phyloP scores from a whole-genome alignment of 2,329 filamentous ascomycete species.

The Neofusicoccum laricinum region DNA sequence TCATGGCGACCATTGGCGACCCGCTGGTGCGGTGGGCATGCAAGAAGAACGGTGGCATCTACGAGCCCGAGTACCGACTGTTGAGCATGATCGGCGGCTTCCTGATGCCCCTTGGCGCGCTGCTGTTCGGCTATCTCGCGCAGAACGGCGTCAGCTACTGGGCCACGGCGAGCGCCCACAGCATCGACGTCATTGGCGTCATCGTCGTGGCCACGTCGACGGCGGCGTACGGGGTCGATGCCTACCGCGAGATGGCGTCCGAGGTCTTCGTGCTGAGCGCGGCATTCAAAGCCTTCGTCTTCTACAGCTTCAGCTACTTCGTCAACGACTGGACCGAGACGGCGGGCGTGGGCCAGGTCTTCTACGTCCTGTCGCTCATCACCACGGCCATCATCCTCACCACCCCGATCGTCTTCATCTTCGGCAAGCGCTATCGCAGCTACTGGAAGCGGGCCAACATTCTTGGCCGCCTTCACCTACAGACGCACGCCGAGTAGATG shows the following conservation, averaged over 20 bases:
- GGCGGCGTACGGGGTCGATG: slow-evolving; percentile 38
- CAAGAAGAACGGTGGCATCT: slow-evolving; percentile 24
- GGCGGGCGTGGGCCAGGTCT: slow-evolving; percentile 35
- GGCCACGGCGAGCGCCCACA: slow-evolving; percentile 33
- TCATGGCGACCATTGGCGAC: slow-evolving; percentile 37
- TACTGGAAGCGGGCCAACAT: slow-evolving; percentile 34
- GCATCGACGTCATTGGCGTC: slow-evolving; percentile 34
- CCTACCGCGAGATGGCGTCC: slow-evolving; percentile 39
- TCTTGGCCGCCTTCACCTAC: slow-evolving; percentile 31
- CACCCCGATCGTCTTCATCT: slow-evolving; percentile 32
- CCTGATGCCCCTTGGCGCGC: slow-evolving; percentile 36
- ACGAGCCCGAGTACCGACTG: slow-evolving; percentile 27
- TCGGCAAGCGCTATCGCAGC: slow-evolving; percentile 33
- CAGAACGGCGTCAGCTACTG: slow-evolving; percentile 23
- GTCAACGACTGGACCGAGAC: slow-evolving; percentile 42
- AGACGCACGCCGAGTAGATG: not conserved
- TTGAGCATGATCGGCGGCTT: slow-evolving; percentile 4
- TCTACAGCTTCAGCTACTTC: slow-evolving; percentile 44
- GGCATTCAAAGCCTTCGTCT: slow-evolving; percentile 45
- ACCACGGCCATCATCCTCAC: slow-evolving; percentile 27
- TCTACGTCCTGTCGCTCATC: slow-evolving; percentile 36
- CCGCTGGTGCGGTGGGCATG: slow-evolving; percentile 25
- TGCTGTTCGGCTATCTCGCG: slow-evolving; percentile 37
- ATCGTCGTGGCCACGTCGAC: slow-evolving; percentile 31
- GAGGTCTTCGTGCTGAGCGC: slow-evolving; percentile 46